phyloP scores from a whole-genome alignment of 2,329 filamentous ascomycete genomes.

The Arthrinium puccinioides region DNA sequence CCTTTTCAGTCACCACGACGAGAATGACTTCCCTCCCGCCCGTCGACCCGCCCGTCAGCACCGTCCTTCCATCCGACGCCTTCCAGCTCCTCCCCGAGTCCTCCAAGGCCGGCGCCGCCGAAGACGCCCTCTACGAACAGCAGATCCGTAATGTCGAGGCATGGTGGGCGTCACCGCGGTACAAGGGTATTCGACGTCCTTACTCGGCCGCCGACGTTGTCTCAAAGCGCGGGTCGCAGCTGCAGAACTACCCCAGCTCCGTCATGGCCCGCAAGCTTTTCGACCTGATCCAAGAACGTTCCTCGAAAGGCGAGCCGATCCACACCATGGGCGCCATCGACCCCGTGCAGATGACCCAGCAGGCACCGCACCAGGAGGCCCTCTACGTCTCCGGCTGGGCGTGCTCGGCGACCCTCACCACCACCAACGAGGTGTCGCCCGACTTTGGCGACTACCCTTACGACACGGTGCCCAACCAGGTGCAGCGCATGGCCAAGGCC shows the following conservation, averaged over 20 bases:
- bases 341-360: slow-evolving; percentile 98
- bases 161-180: slow-evolving; percentile 87
- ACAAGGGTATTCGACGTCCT: slow-evolving; percentile 81
- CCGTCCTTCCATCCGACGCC: slow-evolving; percentile 59
- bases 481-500: slow-evolving; percentile 91
- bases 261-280: slow-evolving; percentile 94
- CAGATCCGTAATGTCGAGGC: slow-evolving; percentile 79
- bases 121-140: slow-evolving; percentile 78
- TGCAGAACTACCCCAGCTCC: slow-evolving; percentile 85
- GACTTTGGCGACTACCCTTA: slow-evolving; percentile 99
- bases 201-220: slow-evolving; percentile 90
- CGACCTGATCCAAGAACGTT: slow-evolving; percentile 73
- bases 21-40: slow-evolving; percentile 50
- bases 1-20: slow-evolving; percentile 29
- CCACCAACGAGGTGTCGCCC: slow-evolving; percentile 93
- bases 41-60: slow-evolving; percentile 55
- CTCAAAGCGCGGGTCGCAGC: slow-evolving; percentile 81
- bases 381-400: slow-evolving; percentile 97
- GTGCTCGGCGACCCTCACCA: slow-evolving; percentile 86
- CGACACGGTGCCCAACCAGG: slow-evolving; percentile 97
- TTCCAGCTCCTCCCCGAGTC: slow-evolving; percentile 79
- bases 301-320: slow-evolving; percentile 74
- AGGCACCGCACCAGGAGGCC: slow-evolving; percentile 91
- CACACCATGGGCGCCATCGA: slow-evolving; percentile 98
- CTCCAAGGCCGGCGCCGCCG: slow-evolving; percentile 69